Evolutionary conservation across 129 eudicot species (phyloP).

Genomic region (Solidago caesia): DNA sequence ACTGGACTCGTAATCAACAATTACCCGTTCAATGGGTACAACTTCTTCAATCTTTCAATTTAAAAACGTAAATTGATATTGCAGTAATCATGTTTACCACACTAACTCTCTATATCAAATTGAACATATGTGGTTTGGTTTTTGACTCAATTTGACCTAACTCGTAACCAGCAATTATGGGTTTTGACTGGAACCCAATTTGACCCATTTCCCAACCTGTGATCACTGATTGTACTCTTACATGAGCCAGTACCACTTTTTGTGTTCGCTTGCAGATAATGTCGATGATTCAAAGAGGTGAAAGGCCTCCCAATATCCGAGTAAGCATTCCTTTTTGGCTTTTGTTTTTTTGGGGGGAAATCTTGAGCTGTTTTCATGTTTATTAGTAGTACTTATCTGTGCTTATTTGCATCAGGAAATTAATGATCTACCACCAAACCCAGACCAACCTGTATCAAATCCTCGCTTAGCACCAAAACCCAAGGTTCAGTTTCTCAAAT

Average conservation of each 20-base stretch:
- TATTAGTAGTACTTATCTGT: constrained; percentile 11
- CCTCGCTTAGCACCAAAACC: constrained; percentile 76
- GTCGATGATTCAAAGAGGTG: constrained; percentile 97
- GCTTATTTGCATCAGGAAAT: constrained; percentile 56
- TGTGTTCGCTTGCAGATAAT: constrained; percentile 57
- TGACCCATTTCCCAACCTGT: too few relatives aligned
- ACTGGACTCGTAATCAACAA: too few relatives aligned
- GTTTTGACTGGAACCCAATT: too few relatives aligned
- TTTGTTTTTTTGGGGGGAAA: neutral
- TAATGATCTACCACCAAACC: constrained; percentile 90
- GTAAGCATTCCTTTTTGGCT: constrained; percentile 30
- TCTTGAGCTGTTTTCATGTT: neutral
- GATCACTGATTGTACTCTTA: too few relatives aligned
- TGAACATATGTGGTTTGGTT: too few relatives aligned
- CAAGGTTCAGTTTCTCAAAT: constrained; percentile 46
- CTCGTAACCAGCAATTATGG: too few relatives aligned
- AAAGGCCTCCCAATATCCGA: constrained; percentile 81
- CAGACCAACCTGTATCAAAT: constrained; percentile 85
- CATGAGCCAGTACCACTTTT: neutral
- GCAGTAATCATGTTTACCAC: too few relatives aligned
- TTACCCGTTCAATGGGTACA: too few relatives aligned
- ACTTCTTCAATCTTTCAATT: too few relatives aligned
- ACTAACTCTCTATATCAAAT: too few relatives aligned
- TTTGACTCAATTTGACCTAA: too few relatives aligned
- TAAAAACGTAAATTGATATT: too few relatives aligned